Percentiles rank a stretch among this genome's conserved stretches.
Evolutionary conservation across 257 asterid species (phyloP).

Genomic region (Salvia rosmarinus): DNA sequence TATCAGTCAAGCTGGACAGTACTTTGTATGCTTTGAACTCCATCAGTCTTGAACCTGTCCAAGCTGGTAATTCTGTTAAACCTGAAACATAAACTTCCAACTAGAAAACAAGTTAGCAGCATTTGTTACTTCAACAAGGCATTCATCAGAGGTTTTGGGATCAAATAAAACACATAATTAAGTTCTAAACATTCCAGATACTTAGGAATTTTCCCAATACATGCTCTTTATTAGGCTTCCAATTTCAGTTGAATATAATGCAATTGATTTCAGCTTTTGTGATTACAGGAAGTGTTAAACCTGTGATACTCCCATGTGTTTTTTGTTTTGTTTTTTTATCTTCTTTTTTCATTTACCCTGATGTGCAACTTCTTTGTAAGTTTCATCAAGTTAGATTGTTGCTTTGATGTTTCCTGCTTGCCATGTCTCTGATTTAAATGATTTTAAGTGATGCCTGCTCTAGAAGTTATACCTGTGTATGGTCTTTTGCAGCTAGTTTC

Average conservation of each 20-base stretch:
- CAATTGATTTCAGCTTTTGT: constrained; percentile 24
- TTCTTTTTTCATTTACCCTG: neutral
- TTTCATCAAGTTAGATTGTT: constrained; percentile 13
- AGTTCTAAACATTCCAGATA: too few species aligned
- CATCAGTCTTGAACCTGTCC: too few species aligned
- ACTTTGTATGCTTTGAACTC: too few species aligned
- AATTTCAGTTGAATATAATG: constrained; percentile 3
- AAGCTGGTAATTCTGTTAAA: too few species aligned
- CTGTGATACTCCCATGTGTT: constrained; percentile 22
- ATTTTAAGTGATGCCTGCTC: constrained; percentile 8
- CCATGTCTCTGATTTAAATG: constrained; percentile 20
- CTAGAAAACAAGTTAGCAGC: too few species aligned
- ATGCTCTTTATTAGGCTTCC: constrained; percentile 19
- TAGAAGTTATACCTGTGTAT: constrained; percentile 17
- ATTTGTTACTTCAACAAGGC: too few species aligned
- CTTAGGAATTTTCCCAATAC: too few species aligned
- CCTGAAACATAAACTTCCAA: too few species aligned
- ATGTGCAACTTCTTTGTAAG: neutral
- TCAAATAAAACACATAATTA: too few species aligned
- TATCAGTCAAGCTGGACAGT: too few species aligned
- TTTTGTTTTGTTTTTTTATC: neutral
- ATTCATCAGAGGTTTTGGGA: too few species aligned
- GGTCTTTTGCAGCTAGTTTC: constrained; percentile 26
- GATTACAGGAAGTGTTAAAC: neutral
- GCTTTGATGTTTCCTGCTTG: constrained; percentile 36